Conservation (phyloP, 768 basidiomycete genomes). For the Sarcomyxa edulis region DNA sequence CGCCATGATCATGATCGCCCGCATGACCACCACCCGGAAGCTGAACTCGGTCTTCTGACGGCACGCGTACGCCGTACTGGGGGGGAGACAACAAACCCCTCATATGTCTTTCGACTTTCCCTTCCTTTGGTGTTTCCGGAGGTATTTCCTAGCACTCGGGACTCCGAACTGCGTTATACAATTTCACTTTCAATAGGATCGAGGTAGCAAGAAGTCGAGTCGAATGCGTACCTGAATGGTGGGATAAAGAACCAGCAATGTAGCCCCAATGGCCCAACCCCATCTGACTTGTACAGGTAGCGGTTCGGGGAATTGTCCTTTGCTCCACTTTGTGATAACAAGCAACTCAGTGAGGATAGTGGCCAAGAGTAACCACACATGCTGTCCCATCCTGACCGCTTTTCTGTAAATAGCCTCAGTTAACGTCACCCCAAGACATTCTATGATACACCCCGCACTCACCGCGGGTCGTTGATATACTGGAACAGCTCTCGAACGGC, state of each 20-base stretch:
- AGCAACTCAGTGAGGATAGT: conserved; percentile 81
- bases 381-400: conserved; percentile 86
- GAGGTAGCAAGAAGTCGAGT: conserved; percentile 3
- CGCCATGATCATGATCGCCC: no score
- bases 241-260: conserved; percentile 67
- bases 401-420: conserved; percentile 52
- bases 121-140: conserved; percentile 35
- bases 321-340: conserved; percentile 79
- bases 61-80: no score
- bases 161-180: conserved; percentile 52
- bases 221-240: conserved; percentile 49
- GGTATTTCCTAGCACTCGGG: conserved; percentile 40
- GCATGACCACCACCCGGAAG: no score
- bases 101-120: conserved; percentile 28
- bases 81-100: no score
- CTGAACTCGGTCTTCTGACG: no score
- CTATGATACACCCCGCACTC: no score
- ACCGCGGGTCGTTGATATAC: conserved; percentile 82
- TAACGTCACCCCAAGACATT: neutral
- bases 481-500: conserved; percentile 82
- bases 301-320: conserved; percentile 61
- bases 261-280: conserved; percentile 59
- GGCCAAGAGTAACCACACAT: conserved; percentile 81
- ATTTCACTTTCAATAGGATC: conserved; percentile 4
- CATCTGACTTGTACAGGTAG: conserved; percentile 57